Conservation (phyloP, 805 yeast genomes). For the Teunomyces stri region DNA sequence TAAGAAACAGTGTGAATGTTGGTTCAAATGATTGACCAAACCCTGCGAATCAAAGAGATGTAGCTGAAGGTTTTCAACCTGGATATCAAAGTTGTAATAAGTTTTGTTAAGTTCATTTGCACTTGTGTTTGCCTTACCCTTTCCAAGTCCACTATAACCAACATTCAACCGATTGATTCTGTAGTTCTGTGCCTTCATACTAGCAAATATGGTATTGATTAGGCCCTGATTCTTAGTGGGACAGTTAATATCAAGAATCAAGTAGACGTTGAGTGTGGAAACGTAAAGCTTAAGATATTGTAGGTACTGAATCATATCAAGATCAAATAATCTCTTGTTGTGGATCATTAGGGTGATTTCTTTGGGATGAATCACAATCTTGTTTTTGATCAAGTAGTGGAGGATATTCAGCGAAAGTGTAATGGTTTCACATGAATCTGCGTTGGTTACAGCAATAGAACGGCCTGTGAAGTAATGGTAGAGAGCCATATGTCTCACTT, state of each 20-base stretch:
- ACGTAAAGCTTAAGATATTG: constrained; percentile 8
- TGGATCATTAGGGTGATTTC: constrained; percentile 15
- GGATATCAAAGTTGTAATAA: not conserved
- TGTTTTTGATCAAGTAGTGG: constrained; percentile 15
- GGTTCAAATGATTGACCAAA: constrained; percentile 11
- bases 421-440: not conserved
- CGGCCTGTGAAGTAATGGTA: constrained; percentile 1
- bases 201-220: constrained; percentile 2
- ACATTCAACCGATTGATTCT: not conserved
- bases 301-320: constrained; percentile 11
- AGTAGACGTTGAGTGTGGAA: constrained; percentile 14
- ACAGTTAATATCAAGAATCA: constrained; percentile 12
- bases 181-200: constrained; percentile 1
- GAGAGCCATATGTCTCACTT: not conserved
- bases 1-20: constrained; percentile 6
- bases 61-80: constrained; percentile 1
- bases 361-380: constrained; percentile 19
- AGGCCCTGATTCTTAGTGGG: constrained; percentile 7
- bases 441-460: not conserved
- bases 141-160: not conserved
- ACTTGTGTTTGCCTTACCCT: not conserved
- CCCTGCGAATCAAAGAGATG: constrained; percentile 17
- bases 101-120: not conserved
- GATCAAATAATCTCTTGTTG: constrained; percentile 9
- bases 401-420: constrained; percentile 12